Percentiles rank a stretch among this genome's conserved stretches.
Conservation (phyloP, 129 eudicot genomes). For the Flaveria bidentis region DNA sequence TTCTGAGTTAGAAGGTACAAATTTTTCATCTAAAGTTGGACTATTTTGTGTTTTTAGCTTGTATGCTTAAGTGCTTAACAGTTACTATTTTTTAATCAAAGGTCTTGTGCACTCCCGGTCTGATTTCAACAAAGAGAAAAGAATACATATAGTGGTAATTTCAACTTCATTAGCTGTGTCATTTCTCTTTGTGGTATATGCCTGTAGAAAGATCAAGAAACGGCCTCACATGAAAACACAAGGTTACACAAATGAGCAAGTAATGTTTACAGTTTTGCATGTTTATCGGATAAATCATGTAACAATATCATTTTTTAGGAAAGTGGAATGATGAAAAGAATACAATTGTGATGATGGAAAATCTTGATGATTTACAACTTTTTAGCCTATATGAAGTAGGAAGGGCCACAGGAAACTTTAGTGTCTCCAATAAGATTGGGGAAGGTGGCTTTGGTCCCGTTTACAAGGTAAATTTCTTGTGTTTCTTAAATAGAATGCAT, state of each 20-base stretch:
- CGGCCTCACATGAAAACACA: not conserved
- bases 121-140: not conserved
- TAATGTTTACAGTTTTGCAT: not conserved
- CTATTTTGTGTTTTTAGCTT: not conserved
- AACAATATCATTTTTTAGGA: conserved; percentile 1
- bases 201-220: conserved; percentile 6
- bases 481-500: not conserved
- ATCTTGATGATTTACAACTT: conserved; percentile 6
- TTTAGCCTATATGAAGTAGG: conserved; percentile 16
- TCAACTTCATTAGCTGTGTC: not conserved
- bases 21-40: not conserved
- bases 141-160: not conserved
- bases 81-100: not conserved
- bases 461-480: conserved; percentile 20
- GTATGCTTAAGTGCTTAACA: not conserved
- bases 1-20: conserved; percentile 30
- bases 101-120: not conserved
- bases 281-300: not conserved
- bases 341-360: not conserved
- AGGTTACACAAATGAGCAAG: conserved; percentile 4
- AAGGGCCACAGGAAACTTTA: conserved; percentile 19
- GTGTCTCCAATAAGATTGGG: conserved; percentile 19
- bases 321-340: not conserved
- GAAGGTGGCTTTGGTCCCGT: conserved; percentile 32
- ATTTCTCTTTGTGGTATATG: conserved; percentile 11